phyloP scores from a whole-genome alignment of 1,284 basidiomycete species.

The Ceratorhiza oryzae-sativae region DNA sequence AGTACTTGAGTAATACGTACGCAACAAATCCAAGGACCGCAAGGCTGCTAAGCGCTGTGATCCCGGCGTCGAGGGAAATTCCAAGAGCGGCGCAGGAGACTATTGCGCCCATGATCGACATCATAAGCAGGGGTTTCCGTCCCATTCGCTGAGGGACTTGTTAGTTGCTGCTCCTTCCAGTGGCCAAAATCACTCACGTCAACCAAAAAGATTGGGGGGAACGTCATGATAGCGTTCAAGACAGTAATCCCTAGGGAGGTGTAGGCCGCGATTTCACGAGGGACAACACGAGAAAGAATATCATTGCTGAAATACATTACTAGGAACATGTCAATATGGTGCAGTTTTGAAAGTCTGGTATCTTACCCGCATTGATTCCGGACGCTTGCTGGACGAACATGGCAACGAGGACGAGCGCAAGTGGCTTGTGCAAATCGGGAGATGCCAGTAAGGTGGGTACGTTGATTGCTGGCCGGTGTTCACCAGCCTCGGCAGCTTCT shows the following conservation, averaged over 20 bases:
- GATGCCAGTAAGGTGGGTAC: conserved; percentile 55
- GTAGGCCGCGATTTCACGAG: conserved; percentile 72
- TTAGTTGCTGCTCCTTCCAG: neutral
- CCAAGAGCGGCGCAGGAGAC: conserved; percentile 74
- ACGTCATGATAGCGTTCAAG: conserved; percentile 81
- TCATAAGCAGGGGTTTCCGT: conserved; percentile 52
- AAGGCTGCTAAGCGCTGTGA: conserved; percentile 69
- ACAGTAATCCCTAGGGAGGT: conserved; percentile 80
- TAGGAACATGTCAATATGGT: conserved; percentile 49
- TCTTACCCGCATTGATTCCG: conserved; percentile 69
- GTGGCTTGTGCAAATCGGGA: conserved; percentile 65
- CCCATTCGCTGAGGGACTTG: conserved; percentile 49
- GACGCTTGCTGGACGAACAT: conserved; percentile 83
- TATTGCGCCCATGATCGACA: conserved; percentile 66
- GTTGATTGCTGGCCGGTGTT: conserved; percentile 52
- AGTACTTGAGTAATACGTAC: conserved; percentile 54
- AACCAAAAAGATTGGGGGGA: conserved; percentile 84
- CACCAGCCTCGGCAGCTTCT: conserved; percentile 5
- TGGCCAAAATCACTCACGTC: conserved; percentile 61
- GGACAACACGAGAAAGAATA: conserved; percentile 79
- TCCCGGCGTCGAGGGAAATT: conserved; percentile 69
- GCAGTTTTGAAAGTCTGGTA: conserved; percentile 48
- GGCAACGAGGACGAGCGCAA: conserved; percentile 73
- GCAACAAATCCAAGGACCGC: conserved; percentile 86
- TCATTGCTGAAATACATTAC: conserved; percentile 91